Conservation (phyloP, 106 monocot genomes). For the Posidonia australis region DNA sequence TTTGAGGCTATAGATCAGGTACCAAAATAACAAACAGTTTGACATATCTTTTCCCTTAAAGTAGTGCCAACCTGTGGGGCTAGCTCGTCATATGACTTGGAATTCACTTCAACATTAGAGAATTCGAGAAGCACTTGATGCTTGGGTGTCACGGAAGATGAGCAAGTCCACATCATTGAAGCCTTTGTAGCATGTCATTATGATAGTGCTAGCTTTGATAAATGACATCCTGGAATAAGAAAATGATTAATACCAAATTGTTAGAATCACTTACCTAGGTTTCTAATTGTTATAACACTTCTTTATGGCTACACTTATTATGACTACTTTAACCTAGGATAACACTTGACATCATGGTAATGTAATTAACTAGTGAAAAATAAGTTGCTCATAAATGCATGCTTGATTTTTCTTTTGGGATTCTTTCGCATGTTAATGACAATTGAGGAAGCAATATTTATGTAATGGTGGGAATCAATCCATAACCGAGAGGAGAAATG, state of each 20-base stretch:
- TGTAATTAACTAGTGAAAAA: background rate
- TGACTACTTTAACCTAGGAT: background rate
- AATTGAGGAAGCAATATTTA: no score
- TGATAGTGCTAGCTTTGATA: no score
- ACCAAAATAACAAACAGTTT: background rate
- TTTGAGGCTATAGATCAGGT: background rate
- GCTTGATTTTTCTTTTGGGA: no score
- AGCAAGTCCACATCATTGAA: background rate
- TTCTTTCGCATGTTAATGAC: no score
- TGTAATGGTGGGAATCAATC: no score
- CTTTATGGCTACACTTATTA: no score
- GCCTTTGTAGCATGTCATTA: background rate
- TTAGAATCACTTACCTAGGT: no score
- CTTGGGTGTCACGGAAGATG: background rate
- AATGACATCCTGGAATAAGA: no score
- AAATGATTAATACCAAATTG: no score
- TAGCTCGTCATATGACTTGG: background rate
- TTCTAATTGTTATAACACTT: no score
- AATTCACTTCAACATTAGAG: slow-evolving; percentile 1
- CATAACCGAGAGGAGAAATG: no score
- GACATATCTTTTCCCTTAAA: background rate
- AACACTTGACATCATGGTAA: background rate
- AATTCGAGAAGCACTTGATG: background rate
- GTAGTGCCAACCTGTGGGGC: background rate
- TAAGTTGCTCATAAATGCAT: no score